These are phyloP conservation scores for Colletotrichum theobromicola DNA, from an alignment of 2,329 filamentous ascomycete species.

Conservation along the genomic window DNA sequence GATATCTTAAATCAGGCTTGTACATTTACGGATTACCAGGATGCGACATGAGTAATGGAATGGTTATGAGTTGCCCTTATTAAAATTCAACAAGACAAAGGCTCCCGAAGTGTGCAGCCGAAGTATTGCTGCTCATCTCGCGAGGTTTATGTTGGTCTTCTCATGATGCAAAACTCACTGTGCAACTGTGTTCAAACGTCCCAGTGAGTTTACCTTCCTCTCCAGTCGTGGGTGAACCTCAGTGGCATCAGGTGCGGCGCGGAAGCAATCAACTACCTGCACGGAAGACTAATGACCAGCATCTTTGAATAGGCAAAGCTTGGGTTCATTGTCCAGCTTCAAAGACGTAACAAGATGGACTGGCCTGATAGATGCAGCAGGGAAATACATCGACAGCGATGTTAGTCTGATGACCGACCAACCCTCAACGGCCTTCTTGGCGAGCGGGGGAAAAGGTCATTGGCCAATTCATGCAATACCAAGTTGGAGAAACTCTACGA, in stretches of 20 bases:
- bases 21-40: conserved; percentile 14
- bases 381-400: neutral
- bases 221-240: neutral
- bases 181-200: neutral
- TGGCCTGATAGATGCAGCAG: neutral
- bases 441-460: neutral
- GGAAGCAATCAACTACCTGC: neutral
- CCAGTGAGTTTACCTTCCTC: neutral
- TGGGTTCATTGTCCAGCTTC: too few species aligned
- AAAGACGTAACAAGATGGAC: neutral
- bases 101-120: neutral
- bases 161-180: neutral
- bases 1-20: conserved; percentile 2
- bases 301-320: too few species aligned
- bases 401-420: neutral
- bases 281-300: too few species aligned
- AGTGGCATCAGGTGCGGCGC: neutral
- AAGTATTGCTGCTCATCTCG: neutral
- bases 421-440: neutral
- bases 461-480: neutral
- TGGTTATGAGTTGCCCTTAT: conserved; percentile 7
- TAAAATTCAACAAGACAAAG: neutral
- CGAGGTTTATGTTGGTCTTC: neutral
- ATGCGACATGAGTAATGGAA: conserved; percentile 22
- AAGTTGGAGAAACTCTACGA: neutral